Percentiles rank a stretch among this genome's conserved stretches.
phyloP scores from a whole-genome alignment of 345 rosid genomes.

The Balakata baccata region DNA sequence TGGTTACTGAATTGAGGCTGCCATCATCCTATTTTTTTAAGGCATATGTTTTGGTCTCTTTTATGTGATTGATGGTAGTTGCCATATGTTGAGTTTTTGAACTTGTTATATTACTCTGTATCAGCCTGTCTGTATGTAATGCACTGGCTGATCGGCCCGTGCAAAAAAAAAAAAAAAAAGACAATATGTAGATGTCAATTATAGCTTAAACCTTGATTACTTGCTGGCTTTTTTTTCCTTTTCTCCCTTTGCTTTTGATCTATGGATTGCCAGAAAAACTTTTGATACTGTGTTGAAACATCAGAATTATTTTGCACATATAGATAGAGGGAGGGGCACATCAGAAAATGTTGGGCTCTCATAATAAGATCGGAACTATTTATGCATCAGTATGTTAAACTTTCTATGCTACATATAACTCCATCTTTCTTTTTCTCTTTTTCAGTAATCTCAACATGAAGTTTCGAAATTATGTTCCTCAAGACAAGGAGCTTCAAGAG shows the following conservation, averaged over 20 bases:
- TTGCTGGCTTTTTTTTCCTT: neutral
- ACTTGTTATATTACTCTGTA: too few relatives aligned
- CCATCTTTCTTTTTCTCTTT: neutral
- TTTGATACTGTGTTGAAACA: neutral
- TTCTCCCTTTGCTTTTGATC: neutral
- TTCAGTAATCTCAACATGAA: slow-evolving; percentile 68
- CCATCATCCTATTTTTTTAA: too few relatives aligned
- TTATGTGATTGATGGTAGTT: too few relatives aligned
- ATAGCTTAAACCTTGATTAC: neutral
- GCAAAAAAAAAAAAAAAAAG: too few relatives aligned
- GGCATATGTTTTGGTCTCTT: neutral
- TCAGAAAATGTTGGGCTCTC: neutral
- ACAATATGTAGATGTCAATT: neutral
- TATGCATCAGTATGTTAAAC: neutral
- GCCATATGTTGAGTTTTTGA: too few relatives aligned
- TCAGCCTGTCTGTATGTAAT: too few relatives aligned
- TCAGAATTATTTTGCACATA: neutral
- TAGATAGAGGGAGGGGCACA: neutral
- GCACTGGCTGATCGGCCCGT: neutral
- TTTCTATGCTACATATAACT: neutral
- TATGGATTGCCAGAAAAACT: too few relatives aligned
- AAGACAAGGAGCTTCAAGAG: slow-evolving; percentile 84
- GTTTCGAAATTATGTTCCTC: slow-evolving; percentile 94
- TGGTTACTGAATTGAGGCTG: neutral
- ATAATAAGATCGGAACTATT: neutral